Base-by-base conservation (phyloP, 192 early-diverging fungal genomes). In the Backusella mclennaniae region DNA sequence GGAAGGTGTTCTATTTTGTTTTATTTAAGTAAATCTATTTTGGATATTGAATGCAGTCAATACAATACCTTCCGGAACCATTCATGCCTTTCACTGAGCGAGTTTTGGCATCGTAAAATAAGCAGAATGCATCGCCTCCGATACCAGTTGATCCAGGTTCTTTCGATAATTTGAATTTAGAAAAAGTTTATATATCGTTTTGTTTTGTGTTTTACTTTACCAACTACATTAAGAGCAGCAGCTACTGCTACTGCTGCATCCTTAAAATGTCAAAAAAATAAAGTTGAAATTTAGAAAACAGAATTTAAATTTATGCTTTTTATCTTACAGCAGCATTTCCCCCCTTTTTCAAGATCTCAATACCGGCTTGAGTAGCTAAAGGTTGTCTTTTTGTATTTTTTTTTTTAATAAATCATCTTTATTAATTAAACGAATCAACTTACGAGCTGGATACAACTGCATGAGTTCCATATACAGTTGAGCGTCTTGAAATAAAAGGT, bases 121-220 rank as follows among this genome's bases (percentile, higher is more conserved):
- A 85, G 73, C 91, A 93, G 77, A 94, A 95, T 53, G 87, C 87
- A 79, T 95, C 94, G 46, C 94, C 94, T 36, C 94, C 94, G 36
- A 94, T 88, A 19, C 94, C 94, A 3, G 92, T 94, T 0, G 89
- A 91, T 33, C 81, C 77, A 12, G 94, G 94, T 84, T 92, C 89
- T 70, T 80, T 69, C 17, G 42, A 44, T 44, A 17, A 29, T 29
- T 4, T 63, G 2, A 12, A 12, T 63, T 63, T 63, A 63, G 21
- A 9, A 29, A 63, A 0, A 3, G 12, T 11, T 63, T 63, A 4
- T 71, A n/a, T 23, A 38, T 14, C 4, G 12, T 17, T 46, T 44
- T 79, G 1, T 67, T 68, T 7, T n/a, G 5, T 36, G 41, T 14
- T 68, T 23, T 36, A 67, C 14, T 69, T 74, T 78, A 88, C 87